Evolutionary conservation across 1,284 basidiomycete species (phyloP).

Genomic region (Leccinum glutinopallens): DNA sequence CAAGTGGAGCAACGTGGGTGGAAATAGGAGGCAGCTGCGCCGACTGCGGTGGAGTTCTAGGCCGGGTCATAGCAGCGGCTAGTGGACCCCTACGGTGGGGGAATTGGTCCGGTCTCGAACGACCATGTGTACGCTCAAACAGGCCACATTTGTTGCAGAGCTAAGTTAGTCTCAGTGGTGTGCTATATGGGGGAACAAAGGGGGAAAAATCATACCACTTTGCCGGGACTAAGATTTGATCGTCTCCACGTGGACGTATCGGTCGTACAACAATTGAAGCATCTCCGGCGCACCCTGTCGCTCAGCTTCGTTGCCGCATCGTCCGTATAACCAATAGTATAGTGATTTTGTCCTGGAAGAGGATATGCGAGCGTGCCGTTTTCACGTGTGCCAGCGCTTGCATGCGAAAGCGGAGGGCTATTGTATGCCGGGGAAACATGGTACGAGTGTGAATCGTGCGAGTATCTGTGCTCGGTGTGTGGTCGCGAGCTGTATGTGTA

Average conservation of each 20-base stretch:
- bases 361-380: slow-evolving; percentile 34
- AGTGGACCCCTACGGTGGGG: slow-evolving; percentile 76
- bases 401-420: slow-evolving; percentile 33
- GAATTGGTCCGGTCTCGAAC: slow-evolving; percentile 78
- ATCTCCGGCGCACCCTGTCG: slow-evolving; percentile 70
- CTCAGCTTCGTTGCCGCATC: slow-evolving; percentile 77
- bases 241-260: slow-evolving; percentile 82
- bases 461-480: slow-evolving; percentile 34
- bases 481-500: slow-evolving; percentile 35
- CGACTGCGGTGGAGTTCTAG: slow-evolving; percentile 42
- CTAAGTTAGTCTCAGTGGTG: slow-evolving; percentile 39
- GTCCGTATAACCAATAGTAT: slow-evolving; percentile 62
- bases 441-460: slow-evolving; percentile 37
- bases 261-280: slow-evolving; percentile 83
- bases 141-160: slow-evolving; percentile 87
- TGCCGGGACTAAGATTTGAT: slow-evolving; percentile 74
- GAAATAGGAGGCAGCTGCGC: slow-evolving; percentile 41
- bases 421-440: slow-evolving; percentile 31
- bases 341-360: slow-evolving; percentile 40
- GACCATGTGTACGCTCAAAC: slow-evolving; percentile 80
- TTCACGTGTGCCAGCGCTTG: slow-evolving; percentile 27
- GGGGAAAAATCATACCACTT: slow-evolving; percentile 60
- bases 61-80: slow-evolving; percentile 40
- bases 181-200: slow-evolving; percentile 9
- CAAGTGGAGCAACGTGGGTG: slow-evolving; percentile 39